Percentiles rank a stretch among this genome's conserved stretches.
phyloP scores from a whole-genome alignment of 768 basidiomycete genomes.

The Naematelia aurantialba region DNA sequence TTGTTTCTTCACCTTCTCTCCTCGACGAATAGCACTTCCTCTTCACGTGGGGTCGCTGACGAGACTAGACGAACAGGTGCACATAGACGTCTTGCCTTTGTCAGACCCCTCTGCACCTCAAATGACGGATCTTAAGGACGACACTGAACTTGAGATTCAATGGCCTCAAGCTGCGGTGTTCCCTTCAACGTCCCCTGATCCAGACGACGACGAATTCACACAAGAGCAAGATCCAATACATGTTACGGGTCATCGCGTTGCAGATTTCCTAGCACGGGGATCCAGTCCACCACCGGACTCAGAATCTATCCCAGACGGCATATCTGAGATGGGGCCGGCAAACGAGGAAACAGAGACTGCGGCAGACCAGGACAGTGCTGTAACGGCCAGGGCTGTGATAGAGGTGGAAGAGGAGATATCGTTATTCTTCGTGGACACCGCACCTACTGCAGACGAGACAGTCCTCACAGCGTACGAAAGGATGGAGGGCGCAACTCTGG shows the following conservation, averaged over 20 bases:
- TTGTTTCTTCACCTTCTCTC: no score
- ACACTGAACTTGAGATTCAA: conserved; percentile 25
- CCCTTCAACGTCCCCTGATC: conserved; percentile 13
- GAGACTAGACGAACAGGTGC: conserved; percentile 4
- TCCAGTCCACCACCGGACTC: background rate
- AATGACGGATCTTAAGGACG: conserved; percentile 26
- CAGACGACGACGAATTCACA: conserved; percentile 3
- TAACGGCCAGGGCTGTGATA: background rate
- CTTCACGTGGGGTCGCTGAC: no score
- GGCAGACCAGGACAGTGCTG: background rate
- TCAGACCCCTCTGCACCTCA: conserved; percentile 36
- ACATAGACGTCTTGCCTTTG: conserved; percentile 26
- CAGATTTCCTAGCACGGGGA: background rate
- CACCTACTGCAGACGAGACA: conserved; percentile 4
- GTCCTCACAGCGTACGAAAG: background rate
- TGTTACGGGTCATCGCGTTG: conserved; percentile 1
- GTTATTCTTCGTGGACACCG: conserved; percentile 38
- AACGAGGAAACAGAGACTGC: background rate
- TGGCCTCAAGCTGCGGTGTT: background rate
- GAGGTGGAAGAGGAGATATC: conserved; percentile 6
- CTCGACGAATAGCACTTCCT: no score
- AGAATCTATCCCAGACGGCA: background rate
- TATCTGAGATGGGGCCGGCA: background rate
- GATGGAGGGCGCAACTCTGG: background rate
- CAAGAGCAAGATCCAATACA: background rate